Base-by-base conservation (phyloP, 345 rosid genomes). In the Atalantia buxifolia region DNA sequence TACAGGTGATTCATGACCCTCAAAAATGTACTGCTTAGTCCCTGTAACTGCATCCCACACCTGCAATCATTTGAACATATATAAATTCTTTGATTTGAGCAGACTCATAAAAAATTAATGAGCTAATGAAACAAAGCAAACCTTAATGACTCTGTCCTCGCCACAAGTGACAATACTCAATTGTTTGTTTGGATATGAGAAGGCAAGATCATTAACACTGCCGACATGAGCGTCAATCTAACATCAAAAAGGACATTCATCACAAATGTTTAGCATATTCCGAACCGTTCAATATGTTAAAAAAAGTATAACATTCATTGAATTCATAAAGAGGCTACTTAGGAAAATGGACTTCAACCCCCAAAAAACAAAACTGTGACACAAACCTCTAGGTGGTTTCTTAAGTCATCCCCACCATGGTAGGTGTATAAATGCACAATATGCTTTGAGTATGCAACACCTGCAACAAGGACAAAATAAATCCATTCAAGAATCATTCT, bases 191-290 rank as follows among this genome's bases (percentile, higher is more conserved):
- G 95, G 92, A 82, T 85, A 87, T 76, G 93, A 87, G 79, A 94
- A 92, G 9, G 97, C 93, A 36, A 94, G 93, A 86, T 94, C 97
- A 77, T 86, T 91, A 62, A 94, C 98, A 81, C 87, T 91, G 78
- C 98, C 98, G 21, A 25, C 82, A 85, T 94, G 98, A 77, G 98
- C 98, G 35, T 94, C 98, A 75, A 94, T 91, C 98, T 94, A 81
- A 72, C 82, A 76, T 48, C 24, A 28, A 62, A 67, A 75, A 40
- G 62, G 31, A 73, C 50, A 38, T 74, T 27, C 36, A 55, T 60
- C 25, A 61, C 21, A 78, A 66, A 35, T 5, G 7, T 53, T 71
- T 71, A 77, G 72, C 56, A 2, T 36, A 21, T 53, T 50, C 50
- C 33, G 19, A 48, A 21, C 1, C n/a, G 69, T 14, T 65, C 69